A percentile compares a stretch with the other conserved stretches of the same genome.
Conservation (phyloP, 768 basidiomycete species). For the Suillus cothurnatus region DNA sequence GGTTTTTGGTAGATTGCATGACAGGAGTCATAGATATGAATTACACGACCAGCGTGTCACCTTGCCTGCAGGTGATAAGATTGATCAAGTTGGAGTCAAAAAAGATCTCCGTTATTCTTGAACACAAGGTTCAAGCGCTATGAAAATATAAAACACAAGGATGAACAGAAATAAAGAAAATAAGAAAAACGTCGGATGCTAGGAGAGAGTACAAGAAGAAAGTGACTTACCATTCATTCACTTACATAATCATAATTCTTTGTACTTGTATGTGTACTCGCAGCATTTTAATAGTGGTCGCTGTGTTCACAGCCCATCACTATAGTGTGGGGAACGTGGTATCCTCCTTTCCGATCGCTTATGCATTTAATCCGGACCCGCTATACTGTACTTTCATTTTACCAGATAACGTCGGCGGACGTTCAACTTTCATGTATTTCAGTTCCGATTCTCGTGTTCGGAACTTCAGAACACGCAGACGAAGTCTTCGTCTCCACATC, state of each 20-base stretch:
- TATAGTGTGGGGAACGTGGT: not conserved
- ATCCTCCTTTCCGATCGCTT: conserved; percentile 4
- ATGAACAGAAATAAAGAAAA: conserved; percentile 21
- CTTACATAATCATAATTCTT: conserved; percentile 14
- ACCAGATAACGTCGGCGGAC: conserved; percentile 5
- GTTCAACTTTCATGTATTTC: conserved; percentile 4
- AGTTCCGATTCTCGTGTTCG: conserved; percentile 3
- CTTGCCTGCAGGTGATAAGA: conserved; percentile 15
- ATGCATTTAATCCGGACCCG: not conserved
- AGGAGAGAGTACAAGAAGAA: not conserved
- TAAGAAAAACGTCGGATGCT: conserved; percentile 14
- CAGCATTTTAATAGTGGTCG: not conserved
- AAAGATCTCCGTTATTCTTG: conserved; percentile 9
- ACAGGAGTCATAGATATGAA: conserved; percentile 31
- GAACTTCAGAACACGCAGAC: not conserved
- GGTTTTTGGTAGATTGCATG: conserved; percentile 28
- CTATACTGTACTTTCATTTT: conserved; percentile 4
- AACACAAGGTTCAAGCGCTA: conserved; percentile 17
- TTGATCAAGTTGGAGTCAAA: conserved; percentile 13
- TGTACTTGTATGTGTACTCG: conserved; percentile 9
- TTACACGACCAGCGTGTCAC: conserved; percentile 39
- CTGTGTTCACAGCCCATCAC: not conserved
- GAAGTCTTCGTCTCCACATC: not conserved
- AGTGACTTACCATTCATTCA: not conserved
- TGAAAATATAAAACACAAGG: conserved; percentile 20